Percentiles rank a stretch among this genome's conserved stretches.
Conservation (phyloP, 768 basidiomycete genomes). For the Mycena epipterygia region DNA sequence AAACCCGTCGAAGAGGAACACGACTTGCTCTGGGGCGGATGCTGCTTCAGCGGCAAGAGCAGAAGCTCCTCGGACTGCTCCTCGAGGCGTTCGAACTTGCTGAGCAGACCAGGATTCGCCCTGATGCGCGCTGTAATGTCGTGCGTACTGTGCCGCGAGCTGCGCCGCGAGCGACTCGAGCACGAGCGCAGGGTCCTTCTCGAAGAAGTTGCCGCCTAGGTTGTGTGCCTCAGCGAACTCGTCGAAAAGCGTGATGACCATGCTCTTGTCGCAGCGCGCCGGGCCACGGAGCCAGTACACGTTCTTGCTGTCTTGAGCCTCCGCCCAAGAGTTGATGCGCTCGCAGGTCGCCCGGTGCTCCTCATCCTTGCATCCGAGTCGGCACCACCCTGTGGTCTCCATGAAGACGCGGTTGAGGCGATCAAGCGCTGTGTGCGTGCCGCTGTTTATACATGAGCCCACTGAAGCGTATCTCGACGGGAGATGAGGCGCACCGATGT, state of each 20-base stretch:
- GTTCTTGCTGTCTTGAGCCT: no score
- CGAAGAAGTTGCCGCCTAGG: no score
- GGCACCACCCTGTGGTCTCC: neutral
- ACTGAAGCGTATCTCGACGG: no score
- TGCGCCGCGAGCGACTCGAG: no score
- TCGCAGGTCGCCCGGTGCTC: neutral
- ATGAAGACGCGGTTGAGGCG: neutral
- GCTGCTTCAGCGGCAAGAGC: neutral
- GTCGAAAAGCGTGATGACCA: neutral
- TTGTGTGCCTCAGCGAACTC: neutral
- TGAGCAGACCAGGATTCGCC: no score
- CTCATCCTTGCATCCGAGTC: neutral
- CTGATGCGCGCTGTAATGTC: no score
- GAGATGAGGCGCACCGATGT: no score
- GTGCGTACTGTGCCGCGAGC: no score
- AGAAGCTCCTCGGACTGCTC: slow-evolving; percentile 3
- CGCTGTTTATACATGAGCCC: no score
- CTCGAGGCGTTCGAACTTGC: no score
- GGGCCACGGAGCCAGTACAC: neutral
- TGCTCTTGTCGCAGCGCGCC: neutral
- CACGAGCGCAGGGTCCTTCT: no score
- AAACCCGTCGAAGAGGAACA: slow-evolving; percentile 5
- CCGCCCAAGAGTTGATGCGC: neutral
- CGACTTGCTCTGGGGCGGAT: neutral
- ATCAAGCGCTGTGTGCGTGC: neutral